phyloP scores from a whole-genome alignment of 805 yeast genomes.

The Kregervanrija pseudodelftensis region DNA sequence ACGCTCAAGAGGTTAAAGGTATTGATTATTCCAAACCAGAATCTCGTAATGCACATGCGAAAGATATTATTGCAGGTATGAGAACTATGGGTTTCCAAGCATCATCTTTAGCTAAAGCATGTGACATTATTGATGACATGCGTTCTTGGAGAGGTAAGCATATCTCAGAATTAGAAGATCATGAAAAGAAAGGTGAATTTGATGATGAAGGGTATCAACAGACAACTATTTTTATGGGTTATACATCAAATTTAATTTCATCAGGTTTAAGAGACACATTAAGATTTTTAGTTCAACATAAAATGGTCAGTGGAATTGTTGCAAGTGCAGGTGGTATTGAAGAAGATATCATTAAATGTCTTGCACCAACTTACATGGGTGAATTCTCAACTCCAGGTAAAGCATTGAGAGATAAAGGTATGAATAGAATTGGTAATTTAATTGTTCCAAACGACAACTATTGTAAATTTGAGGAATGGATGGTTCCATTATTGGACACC shows the following conservation, averaged over 20 bases:
- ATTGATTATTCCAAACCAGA: conserved; percentile 79
- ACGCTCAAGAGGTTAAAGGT: conserved; percentile 74
- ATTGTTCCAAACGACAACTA: conserved; percentile 97
- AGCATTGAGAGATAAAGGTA: conserved; percentile 82
- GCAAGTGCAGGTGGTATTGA: conserved; percentile 99
- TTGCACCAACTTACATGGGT: conserved; percentile 95
- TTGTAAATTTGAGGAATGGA: conserved; percentile 98
- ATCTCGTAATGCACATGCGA: conserved; percentile 72
- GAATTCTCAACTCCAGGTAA: conserved; percentile 81
- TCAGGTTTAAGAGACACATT: conserved; percentile 91
- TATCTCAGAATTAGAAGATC: conserved; percentile 59
- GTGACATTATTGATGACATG: conserved; percentile 91
- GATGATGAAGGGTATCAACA: conserved; percentile 74
- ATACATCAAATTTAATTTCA: conserved; percentile 91
- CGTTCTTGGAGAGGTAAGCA: conserved; percentile 87
- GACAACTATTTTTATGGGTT: conserved; percentile 91
- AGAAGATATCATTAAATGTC: conserved; percentile 92
- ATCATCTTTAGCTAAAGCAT: conserved; percentile 74
- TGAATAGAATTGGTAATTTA: conserved; percentile 96
- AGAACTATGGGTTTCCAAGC: conserved; percentile 97
- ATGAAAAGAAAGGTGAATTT: conserved; percentile 64
- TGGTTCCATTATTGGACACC: conserved; percentile 84
- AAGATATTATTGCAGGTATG: conserved; percentile 76
- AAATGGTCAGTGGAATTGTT: conserved; percentile 90
- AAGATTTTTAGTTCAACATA: conserved; percentile 84